Conservation (phyloP, 1,284 basidiomycete genomes). For the Malassezia psittaci region DNA sequence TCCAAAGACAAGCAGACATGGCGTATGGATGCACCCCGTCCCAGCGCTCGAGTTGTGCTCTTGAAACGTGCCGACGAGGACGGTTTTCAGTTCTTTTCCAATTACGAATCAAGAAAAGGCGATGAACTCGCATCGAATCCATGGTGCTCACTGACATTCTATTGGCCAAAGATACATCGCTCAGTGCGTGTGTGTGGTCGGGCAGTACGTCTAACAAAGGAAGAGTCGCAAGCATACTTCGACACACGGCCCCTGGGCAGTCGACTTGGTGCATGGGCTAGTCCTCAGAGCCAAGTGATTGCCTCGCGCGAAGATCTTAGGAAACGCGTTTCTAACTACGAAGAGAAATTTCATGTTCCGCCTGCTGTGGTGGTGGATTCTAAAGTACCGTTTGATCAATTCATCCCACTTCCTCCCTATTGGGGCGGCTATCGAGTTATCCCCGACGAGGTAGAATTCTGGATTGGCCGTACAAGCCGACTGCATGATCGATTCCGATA, state of each 20-base stretch:
- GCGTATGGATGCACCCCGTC: conserved; percentile 45
- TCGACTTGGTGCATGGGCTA: conserved; percentile 83
- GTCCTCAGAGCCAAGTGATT: conserved; percentile 70
- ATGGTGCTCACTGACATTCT: conserved; percentile 71
- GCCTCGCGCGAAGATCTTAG: conserved; percentile 59
- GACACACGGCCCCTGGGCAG: conserved; percentile 70
- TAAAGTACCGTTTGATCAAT: conserved; percentile 30
- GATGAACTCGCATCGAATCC: conserved; percentile 60
- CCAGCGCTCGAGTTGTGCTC: conserved; percentile 78
- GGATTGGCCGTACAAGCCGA: conserved; percentile 39
- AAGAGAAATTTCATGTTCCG: conserved; percentile 57
- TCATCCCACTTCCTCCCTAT: conserved; percentile 70
- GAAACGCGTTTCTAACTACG: conserved; percentile 56
- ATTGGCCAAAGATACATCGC: conserved; percentile 76
- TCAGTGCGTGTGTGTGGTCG: conserved; percentile 75
- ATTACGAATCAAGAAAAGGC: conserved; percentile 87
- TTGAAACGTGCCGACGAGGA: conserved; percentile 63
- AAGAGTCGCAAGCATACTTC: conserved; percentile 76
- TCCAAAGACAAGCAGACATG: conserved; percentile 3
- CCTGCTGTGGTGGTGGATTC: conserved; percentile 36
- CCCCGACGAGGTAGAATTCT: conserved; percentile 61
- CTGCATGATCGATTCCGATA: conserved; percentile 42
- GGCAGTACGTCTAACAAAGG: conserved; percentile 63
- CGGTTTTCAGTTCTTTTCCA: conserved; percentile 88
- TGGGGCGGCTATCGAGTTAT: conserved; percentile 95